Evolutionary conservation across 78 protist species (phyloP), one percentile per base, ranked within the genome.

Genomic region (Cyanophora paradoxa): DNA sequence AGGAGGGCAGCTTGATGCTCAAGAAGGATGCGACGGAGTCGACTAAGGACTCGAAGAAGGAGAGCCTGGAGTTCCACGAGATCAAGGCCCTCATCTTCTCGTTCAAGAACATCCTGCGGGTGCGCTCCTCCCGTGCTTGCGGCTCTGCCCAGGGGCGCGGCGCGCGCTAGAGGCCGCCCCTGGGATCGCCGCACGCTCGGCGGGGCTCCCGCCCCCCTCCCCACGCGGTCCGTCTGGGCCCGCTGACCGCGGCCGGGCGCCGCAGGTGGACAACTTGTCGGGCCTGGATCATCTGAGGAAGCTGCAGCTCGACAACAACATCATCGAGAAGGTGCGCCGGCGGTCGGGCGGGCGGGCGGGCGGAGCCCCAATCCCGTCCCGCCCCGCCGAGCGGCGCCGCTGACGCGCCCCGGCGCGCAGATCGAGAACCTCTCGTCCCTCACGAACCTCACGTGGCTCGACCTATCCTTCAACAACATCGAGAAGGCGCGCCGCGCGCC

Each of bases 251-350:
- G 36, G 42, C 31, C 19, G 37, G 31, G 24, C 72, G 5, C 19
- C 48, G 10, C 61, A 52, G 72, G 72, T 79, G 39, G 44, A 40
- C 64, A 79, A 79, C 40, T 62, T 79, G 13, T 26, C 7, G 30
- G 79, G 76, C 11, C 37, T 61, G 22, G 19, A n/a, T 14, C 13
- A 26, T 0, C 56, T 79, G 24, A 62, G 28, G 56, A 70, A 69
- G 34, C 68, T 79, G 24, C 44, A 56, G 50, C 56, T 79, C 28
- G 84, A 79, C 73, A 79, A 79, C 77, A 79, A 79, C 56, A 34
- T 34, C 26, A 62, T 79, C 42, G 42, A 52, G 65, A 71, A 57
- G 20, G 72, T n/a, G n/a, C n/a, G n/a, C n/a, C n/a, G n/a, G n/a
- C n/a, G n/a, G n/a, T n/a, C n/a, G n/a, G n/a, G n/a, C n/a, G n/a